Conservation (phyloP, 1,284 basidiomycete species). For the Papiliotrema laurentii region DNA sequence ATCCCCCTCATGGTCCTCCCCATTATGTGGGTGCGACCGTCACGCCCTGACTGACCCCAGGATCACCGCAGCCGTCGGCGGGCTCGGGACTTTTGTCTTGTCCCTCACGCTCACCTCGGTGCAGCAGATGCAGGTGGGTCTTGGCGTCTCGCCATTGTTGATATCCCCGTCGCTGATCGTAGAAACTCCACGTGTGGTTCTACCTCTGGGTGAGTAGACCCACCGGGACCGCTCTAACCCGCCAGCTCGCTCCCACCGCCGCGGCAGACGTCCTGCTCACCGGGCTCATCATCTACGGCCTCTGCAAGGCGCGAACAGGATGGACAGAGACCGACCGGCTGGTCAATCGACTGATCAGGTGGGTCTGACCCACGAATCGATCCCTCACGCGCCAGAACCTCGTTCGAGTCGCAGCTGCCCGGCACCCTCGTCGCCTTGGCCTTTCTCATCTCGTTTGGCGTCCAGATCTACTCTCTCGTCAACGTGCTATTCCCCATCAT, state of each 20-base stretch:
- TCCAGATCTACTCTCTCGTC: neutral
- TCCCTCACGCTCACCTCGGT: neutral
- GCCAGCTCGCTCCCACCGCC: neutral
- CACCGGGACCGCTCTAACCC: neutral
- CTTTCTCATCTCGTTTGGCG: neutral
- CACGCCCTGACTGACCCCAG: no score
- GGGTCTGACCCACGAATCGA: no score
- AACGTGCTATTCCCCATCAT: neutral
- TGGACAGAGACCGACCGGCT: slow-evolving; percentile 7
- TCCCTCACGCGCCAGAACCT: slow-evolving; percentile 1
- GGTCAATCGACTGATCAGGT: slow-evolving; percentile 1
- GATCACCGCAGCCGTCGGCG: no score
- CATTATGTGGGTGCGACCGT: no score
- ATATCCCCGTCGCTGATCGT: neutral
- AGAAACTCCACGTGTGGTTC: neutral
- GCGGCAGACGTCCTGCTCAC: slow-evolving; percentile 3
- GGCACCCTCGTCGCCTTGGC: neutral
- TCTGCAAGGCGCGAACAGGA: slow-evolving; percentile 1
- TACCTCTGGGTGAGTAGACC: slow-evolving; percentile 1
- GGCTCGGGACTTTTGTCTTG: no score
- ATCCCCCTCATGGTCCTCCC: neutral
- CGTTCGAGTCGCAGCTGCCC: slow-evolving; percentile 1
- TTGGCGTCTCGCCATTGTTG: neutral
- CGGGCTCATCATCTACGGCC: slow-evolving; percentile 1
- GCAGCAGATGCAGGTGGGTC: neutral